Base-by-base conservation (phyloP, 441 rosid species). In the Euphorbia schlechtendalii region DNA sequence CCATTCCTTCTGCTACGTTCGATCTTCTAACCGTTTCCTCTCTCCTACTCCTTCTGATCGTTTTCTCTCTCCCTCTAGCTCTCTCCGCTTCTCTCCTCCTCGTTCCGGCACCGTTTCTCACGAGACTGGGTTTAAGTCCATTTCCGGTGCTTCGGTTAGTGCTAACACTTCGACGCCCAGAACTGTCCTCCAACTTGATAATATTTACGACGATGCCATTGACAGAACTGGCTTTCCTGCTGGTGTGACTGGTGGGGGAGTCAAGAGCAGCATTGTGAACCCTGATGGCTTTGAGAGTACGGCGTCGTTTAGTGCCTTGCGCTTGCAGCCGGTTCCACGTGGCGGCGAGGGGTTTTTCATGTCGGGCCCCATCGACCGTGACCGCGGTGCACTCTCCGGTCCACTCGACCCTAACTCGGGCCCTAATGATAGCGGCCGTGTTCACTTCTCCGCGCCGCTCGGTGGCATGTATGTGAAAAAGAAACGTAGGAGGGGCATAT, bases 401-500 rank as follows among this genome's bases (percentile, higher is more conserved):
- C 97, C 95, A 10, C 78, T 87, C 25, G 90, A 85, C 52, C 69
- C 78, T 0, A 63, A 70, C 76, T 21, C 76, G 10, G 83, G 80
- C 4, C 67, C 82, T 53, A 78, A 75, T 18, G 22, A 67, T 41
- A 83, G 85, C 63, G 81, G 86, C n/a, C 66, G 73, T 62, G 82
- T 90, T 51, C 92, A 78, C 65, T 93, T 90, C 82, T 93, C 98
- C 8, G 98, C 97, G 12, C 98, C 98, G 27, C 80, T 90, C n/a
- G 93, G 97, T 34, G 89, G 93, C 58, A 28, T 77, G 28, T 88
- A 85, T 73, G 68, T 71, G 10, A 83, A 78, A 68, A 92, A 78
- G 78, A 85, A 76, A 83, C 76, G 84, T 56, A 76, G 82, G 79
- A 90, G 74, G 73, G 76, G 83, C 71, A 80, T 86, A 71, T 78